phyloP scores from a whole-genome alignment of 768 basidiomycete genomes.

The Royoungia palumana region DNA sequence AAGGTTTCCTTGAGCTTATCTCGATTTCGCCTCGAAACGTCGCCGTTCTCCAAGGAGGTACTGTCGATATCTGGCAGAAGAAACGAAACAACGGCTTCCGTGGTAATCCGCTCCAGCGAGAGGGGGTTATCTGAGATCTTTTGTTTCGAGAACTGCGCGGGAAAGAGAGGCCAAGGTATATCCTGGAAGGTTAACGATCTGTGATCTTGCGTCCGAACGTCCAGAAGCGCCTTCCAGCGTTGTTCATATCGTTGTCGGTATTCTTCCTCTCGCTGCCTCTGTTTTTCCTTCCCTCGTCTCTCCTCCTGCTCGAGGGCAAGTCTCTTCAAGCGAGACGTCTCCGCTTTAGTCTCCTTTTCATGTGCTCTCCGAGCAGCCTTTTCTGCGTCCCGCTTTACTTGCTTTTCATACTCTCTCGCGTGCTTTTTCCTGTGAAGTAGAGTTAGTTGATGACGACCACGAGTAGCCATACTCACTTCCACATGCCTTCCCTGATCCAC shows the following conservation, averaged over 20 bases:
- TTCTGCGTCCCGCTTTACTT: constrained; percentile 52
- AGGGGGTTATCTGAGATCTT: constrained; percentile 15
- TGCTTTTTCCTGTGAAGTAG: constrained; percentile 54
- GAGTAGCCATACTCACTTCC: constrained; percentile 46
- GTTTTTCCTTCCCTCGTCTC: constrained; percentile 46
- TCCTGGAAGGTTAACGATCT: constrained; percentile 46
- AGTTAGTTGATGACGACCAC: constrained; percentile 1
- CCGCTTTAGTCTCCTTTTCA: constrained; percentile 50
- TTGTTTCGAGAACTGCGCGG: constrained; percentile 25
- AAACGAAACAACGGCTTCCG: constrained; percentile 55
- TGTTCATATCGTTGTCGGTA: constrained; percentile 53
- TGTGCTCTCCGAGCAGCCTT: constrained; percentile 51
- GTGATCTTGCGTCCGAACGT: constrained; percentile 23
- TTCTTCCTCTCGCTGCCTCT: constrained; percentile 39
- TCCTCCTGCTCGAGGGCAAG: constrained; percentile 51
- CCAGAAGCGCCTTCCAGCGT: constrained; percentile 54
- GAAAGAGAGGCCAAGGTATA: constrained; percentile 71
- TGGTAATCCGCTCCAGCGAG: constrained; percentile 49
- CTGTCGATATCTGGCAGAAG: constrained; percentile 37
- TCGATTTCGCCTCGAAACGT: constrained; percentile 44
- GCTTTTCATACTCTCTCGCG: constrained; percentile 62
- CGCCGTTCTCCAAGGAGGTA: constrained; percentile 14
- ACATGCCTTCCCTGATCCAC: constrained; percentile 86
- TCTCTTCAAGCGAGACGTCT: constrained; percentile 50
- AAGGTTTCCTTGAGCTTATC: constrained; percentile 66